Evolutionary conservation across 108 stramenopile species (phyloP).

Genomic region (Conticribra guillardii): DNA sequence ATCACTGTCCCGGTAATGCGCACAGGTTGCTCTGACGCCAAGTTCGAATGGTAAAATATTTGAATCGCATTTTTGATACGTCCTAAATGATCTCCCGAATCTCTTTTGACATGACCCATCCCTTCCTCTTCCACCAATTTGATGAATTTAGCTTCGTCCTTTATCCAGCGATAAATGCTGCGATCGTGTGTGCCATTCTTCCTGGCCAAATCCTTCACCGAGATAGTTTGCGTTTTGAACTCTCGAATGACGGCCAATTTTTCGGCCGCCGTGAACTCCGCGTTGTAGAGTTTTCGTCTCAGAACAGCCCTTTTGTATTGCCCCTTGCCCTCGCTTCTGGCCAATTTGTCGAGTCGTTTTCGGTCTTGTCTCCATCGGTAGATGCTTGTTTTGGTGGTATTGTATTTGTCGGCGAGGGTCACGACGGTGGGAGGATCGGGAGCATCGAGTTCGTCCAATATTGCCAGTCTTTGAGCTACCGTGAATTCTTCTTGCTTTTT

Average conservation of each 20-base stretch:
- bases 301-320: background rate
- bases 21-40: background rate
- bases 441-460: slow-evolving; percentile 18
- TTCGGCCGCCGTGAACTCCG: slow-evolving; percentile 25
- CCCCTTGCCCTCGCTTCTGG: slow-evolving; percentile 2
- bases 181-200: slow-evolving; percentile 13
- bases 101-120: slow-evolving; percentile 13
- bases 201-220: slow-evolving; percentile 9
- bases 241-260: slow-evolving; percentile 12
- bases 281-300: slow-evolving; percentile 12
- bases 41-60: slow-evolving; percentile 7
- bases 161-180: slow-evolving; percentile 43
- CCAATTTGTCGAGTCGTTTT: slow-evolving; percentile 5
- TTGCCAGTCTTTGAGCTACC: slow-evolving; percentile 12
- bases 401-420: slow-evolving; percentile 15
- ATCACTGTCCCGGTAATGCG: slow-evolving; percentile 26
- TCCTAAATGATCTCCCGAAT: slow-evolving; percentile 6
- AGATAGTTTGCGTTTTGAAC: background rate
- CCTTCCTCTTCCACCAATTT: slow-evolving; percentile 32
- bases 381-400: slow-evolving; percentile 20
- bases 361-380: slow-evolving; percentile 32
- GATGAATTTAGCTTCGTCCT: slow-evolving; percentile 25
- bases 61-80: slow-evolving; percentile 20
- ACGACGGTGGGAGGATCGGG: background rate
- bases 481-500: slow-evolving; percentile 14